phyloP scores from a whole-genome alignment of 1,139 yeast species.

The Pichia sp. region DNA sequence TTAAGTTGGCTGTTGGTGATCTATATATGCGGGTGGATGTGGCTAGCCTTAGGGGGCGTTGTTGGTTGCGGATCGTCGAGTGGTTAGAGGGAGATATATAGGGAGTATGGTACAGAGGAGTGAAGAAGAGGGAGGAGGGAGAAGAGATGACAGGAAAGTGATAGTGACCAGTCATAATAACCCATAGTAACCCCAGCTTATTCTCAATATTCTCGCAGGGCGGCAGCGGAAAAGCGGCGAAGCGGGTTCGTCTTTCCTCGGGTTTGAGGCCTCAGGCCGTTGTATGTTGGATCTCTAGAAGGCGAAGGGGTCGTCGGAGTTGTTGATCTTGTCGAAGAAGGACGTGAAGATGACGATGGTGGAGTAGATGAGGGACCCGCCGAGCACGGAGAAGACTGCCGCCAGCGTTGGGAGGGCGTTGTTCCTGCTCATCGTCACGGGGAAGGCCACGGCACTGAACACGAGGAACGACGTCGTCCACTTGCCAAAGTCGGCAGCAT shows the following conservation, averaged over 20 bases:
- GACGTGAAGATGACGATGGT: slow-evolving; percentile 72
- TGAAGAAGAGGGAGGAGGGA: too few relatives aligned
- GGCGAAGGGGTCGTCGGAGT: slow-evolving; percentile 40
- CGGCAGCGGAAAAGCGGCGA: too few relatives aligned
- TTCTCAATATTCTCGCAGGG: too few relatives aligned
- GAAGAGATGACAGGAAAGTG: too few relatives aligned
- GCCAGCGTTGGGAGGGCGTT: slow-evolving; percentile 58
- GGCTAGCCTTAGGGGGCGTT: too few relatives aligned
- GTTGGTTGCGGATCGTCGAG: too few relatives aligned
- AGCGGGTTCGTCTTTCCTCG: background rate
- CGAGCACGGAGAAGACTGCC: slow-evolving; percentile 59
- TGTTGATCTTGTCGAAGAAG: slow-evolving; percentile 58
- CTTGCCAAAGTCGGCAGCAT: slow-evolving; percentile 56
- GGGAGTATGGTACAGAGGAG: too few relatives aligned
- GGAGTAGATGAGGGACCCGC: slow-evolving; percentile 69
- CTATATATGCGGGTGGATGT: too few relatives aligned
- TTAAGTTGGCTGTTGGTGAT: too few relatives aligned
- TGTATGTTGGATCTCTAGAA: slow-evolving; percentile 7
- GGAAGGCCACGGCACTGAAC: slow-evolving; percentile 62
- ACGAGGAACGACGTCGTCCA: slow-evolving; percentile 67
- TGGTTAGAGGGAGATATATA: too few relatives aligned
- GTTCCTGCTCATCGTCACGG: slow-evolving; percentile 65
- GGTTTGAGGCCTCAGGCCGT: background rate
- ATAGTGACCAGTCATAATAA: too few relatives aligned
- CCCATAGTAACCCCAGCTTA: too few relatives aligned